These are phyloP conservation scores for Blastobotrys buckinghamii DNA, from an alignment of 1,139 yeast genomes.

Conservation along the genomic window DNA sequence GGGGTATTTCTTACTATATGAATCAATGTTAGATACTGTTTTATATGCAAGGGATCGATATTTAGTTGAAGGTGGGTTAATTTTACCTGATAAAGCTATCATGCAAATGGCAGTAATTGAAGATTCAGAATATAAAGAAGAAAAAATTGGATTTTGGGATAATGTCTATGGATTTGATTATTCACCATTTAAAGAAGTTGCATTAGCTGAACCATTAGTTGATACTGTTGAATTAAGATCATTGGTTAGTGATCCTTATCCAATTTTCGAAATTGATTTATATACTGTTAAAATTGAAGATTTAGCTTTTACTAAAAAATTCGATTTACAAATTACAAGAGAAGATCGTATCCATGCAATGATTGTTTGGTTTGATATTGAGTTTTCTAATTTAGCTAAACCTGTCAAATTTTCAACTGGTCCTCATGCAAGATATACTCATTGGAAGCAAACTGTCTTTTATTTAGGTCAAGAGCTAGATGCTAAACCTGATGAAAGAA, in stretches of 20 bases:
- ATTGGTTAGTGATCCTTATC: slow-evolving; percentile 65
- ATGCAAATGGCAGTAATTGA: slow-evolving; percentile 92
- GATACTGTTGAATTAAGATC: slow-evolving; percentile 81
- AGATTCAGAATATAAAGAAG: slow-evolving; percentile 89
- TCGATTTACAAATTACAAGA: slow-evolving; percentile 66
- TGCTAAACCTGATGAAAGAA: slow-evolving; percentile 66
- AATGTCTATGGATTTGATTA: slow-evolving; percentile 96
- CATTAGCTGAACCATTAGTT: slow-evolving; percentile 91
- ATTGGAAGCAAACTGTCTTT: slow-evolving; percentile 96
- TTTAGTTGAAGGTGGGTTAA: slow-evolving; percentile 78
- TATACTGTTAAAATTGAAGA: slow-evolving; percentile 83
- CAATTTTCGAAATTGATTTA: slow-evolving; percentile 77
- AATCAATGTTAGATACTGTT: slow-evolving; percentile 97
- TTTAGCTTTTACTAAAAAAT: slow-evolving; percentile 63
- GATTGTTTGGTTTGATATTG: slow-evolving; percentile 93
- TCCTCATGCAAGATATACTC: slow-evolving; percentile 42
- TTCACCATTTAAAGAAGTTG: slow-evolving; percentile 61
- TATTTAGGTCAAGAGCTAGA: slow-evolving; percentile 80
- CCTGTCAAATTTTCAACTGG: slow-evolving; percentile 41
- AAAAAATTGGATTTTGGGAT: slow-evolving; percentile 92
- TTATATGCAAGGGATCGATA: slow-evolving; percentile 90
- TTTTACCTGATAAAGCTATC: slow-evolving; percentile 91
- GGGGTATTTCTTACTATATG: slow-evolving; percentile 96
- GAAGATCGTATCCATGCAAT: slow-evolving; percentile 83
- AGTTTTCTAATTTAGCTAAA: slow-evolving; percentile 52